phyloP scores from a whole-genome alignment of 2,329 filamentous ascomycete species.

The Phialemoniopsis sp. region DNA sequence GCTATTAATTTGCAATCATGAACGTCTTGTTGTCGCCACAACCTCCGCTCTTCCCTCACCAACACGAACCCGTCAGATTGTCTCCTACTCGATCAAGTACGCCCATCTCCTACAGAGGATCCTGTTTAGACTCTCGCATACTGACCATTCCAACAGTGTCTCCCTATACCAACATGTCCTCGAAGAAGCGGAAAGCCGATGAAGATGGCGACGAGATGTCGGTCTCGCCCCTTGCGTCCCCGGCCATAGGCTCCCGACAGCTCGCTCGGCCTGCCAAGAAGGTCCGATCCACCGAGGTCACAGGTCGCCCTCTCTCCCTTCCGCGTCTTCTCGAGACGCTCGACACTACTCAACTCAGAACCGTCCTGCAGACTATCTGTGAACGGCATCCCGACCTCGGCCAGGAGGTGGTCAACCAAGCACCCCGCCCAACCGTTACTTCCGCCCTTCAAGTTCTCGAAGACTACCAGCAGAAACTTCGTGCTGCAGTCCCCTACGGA shows the following conservation, averaged over 20 bases:
- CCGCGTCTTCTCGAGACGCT: slow-evolving; percentile 89
- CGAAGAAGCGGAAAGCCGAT: slow-evolving; percentile 82
- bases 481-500: slow-evolving; percentile 79
- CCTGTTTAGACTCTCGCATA: slow-evolving; percentile 1
- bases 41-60: slow-evolving; percentile 54
- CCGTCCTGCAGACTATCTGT: slow-evolving; percentile 85
- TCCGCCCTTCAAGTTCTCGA: slow-evolving; percentile 76
- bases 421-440: slow-evolving; percentile 80
- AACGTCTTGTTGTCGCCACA: slow-evolving; percentile 60
- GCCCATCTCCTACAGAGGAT: slow-evolving; percentile 26
- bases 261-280: slow-evolving; percentile 66
- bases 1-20: slow-evolving; percentile 47
- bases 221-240: slow-evolving; percentile 79
- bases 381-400: slow-evolving; percentile 83
- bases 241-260: slow-evolving; percentile 65
- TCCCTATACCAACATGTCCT: slow-evolving; percentile 49
- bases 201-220: slow-evolving; percentile 82
- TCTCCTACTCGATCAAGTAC: slow-evolving; percentile 53
- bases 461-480: slow-evolving; percentile 76
- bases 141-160: slow-evolving; percentile 27
- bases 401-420: slow-evolving; percentile 76
- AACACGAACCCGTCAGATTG: slow-evolving; percentile 50
- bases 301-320: slow-evolving; percentile 50
- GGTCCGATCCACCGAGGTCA: slow-evolving; percentile 59
- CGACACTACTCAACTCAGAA: slow-evolving; percentile 77